These are phyloP conservation scores for Triglochin maritima DNA, from an alignment of 106 monocot genomes.

Conservation along the genomic window DNA sequence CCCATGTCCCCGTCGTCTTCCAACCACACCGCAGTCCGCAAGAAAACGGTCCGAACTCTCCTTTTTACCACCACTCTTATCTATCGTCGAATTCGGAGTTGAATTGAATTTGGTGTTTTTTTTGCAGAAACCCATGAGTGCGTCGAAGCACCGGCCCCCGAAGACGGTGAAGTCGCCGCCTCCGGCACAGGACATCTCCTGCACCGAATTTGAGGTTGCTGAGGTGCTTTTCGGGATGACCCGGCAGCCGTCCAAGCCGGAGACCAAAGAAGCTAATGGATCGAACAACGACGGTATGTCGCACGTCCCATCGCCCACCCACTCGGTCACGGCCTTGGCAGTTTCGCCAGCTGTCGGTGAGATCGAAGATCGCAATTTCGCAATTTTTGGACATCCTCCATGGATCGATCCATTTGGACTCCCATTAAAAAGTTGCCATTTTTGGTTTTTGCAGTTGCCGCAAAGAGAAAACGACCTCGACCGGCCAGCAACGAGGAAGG, in stretches of 20 bases:
- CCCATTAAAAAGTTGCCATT: background rate
- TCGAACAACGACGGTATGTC: slow-evolving; percentile 33
- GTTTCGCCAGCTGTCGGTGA: slow-evolving; percentile 36
- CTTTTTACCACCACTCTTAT: background rate
- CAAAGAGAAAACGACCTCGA: slow-evolving; percentile 66
- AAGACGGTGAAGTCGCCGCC: slow-evolving; percentile 43
- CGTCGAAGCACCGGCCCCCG: slow-evolving; percentile 48
- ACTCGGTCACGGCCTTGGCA: slow-evolving; percentile 8
- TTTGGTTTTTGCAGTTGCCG: slow-evolving; percentile 26
- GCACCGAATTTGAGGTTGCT: slow-evolving; percentile 73
- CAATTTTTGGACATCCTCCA: background rate
- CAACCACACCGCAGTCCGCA: slow-evolving; percentile 35
- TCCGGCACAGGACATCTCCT: slow-evolving; percentile 44
- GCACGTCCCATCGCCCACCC: slow-evolving; percentile 35
- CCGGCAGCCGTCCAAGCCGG: slow-evolving; percentile 39
- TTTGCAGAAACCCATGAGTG: slow-evolving; percentile 41
- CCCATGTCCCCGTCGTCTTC: slow-evolving; percentile 72
- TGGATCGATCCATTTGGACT: background rate
- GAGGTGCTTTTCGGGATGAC: slow-evolving; percentile 89
- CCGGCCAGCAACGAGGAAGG: slow-evolving; percentile 52
- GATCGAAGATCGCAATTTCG: background rate
- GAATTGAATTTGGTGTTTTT: background rate
- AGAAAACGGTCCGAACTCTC: slow-evolving; percentile 40
- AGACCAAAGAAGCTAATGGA: slow-evolving; percentile 45
- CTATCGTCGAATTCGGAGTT: background rate